Base-by-base conservation (phyloP, 2,329 filamentous ascomycete species). In the Alternaria viburni region DNA sequence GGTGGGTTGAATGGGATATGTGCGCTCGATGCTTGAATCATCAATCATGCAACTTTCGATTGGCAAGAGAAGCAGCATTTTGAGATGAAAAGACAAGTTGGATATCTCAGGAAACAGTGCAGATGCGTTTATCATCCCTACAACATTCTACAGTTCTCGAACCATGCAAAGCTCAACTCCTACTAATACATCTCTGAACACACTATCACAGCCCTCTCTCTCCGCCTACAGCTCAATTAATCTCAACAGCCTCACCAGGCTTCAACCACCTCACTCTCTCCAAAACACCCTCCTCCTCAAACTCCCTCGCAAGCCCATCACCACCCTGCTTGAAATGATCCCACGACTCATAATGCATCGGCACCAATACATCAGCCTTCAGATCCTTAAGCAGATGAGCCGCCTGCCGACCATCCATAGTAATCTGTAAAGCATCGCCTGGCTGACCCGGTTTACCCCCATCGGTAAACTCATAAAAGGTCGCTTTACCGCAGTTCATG, bases 261-360 rank as follows among this genome's bases (percentile, higher is more conserved):
- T 19, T 25, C 13, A 47, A 13, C 54, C 43, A 47, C 21, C 54
- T 19, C 8, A 57, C 54, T 13, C 46, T 30, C 13, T 47, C 43
- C n/a, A 25, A 30, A 8, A 47, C 21, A 0, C 54, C 54, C 11
- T 57, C 54, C n/a, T 57, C 21, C 17, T 47, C 15, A 1, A 57
- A 47, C 15, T 25, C 43, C 25, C 28, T 4, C 0, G 12, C 23
- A 12, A 47, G 45, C 3, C 28, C 54, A 17, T 47, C 26, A 10
- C 26, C 43, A 11, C 19, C 17, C 17, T 57, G 26, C 15, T 28
- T 57, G 3, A 57, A 57, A 12, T 57, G 44, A 19, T 26, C 28
- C 54, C 43, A 47, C 17, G 43, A 47, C 26, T 47, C 54, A 15
- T 32, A 57, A 21, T 57, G 26, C 44, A 59, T 54, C 2, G 46